Percentiles rank a stretch among this genome's conserved stretches.
Conservation (phyloP, 495 filamentous ascomycete species). For the Podospora conica region DNA sequence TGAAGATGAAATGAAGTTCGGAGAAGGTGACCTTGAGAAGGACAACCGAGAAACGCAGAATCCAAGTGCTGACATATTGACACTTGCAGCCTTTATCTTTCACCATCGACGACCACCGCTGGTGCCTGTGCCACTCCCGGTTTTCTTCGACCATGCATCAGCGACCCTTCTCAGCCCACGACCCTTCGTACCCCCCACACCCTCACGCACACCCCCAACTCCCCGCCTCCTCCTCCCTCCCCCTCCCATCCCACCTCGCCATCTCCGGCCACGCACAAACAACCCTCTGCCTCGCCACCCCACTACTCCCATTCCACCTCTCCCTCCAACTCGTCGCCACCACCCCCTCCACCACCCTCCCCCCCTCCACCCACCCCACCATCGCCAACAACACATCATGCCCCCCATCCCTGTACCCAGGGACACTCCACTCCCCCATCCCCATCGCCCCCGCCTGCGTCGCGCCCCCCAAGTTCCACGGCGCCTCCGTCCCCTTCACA, state of each 20-base stretch:
- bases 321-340: slow-evolving; percentile 42
- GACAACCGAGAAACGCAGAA: too few species aligned
- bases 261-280: slow-evolving; percentile 41
- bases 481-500: slow-evolving; percentile 31
- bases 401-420: slow-evolving; percentile 36
- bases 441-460: slow-evolving; percentile 19
- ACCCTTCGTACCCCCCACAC: too few species aligned
- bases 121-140: too few species aligned
- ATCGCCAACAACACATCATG: slow-evolving; percentile 46
- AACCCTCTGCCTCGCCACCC: slow-evolving; percentile 37
- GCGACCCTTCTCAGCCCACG: too few species aligned
- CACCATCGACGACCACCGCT: too few species aligned
- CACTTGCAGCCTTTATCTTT: too few species aligned
- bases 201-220: slow-evolving; percentile 16
- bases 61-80: too few species aligned
- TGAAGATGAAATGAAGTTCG: too few species aligned
- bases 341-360: slow-evolving; percentile 32
- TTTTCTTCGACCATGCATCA: too few species aligned
- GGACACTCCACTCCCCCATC: slow-evolving; percentile 19
- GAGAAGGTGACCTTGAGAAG: too few species aligned
- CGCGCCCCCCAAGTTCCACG: slow-evolving; percentile 39
- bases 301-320: slow-evolving; percentile 22
- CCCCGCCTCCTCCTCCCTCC: slow-evolving; percentile 6
- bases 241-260: slow-evolving; percentile 22
- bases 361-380: slow-evolving; percentile 49